Conservation (phyloP, 805 yeast species). For the Hermanozyma aechmeae region DNA sequence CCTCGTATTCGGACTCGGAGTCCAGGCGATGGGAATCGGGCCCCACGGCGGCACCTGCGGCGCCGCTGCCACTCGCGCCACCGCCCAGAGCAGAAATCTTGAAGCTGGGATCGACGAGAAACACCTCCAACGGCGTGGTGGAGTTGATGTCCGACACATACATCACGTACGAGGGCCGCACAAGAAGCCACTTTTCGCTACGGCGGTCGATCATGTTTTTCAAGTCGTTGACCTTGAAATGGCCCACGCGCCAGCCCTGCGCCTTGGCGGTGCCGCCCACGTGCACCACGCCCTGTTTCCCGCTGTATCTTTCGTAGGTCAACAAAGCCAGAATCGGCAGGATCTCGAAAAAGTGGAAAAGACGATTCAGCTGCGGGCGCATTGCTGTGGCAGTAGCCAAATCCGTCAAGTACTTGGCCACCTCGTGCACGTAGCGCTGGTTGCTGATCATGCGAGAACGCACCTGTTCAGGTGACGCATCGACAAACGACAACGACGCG, state of each 20-base stretch:
- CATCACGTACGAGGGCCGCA: conserved; percentile 75
- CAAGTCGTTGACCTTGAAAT: conserved; percentile 68
- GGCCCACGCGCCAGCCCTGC: conserved; percentile 96
- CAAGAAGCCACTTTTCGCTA: conserved; percentile 84
- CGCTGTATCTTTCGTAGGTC: conserved; percentile 71
- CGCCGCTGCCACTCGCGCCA: background rate
- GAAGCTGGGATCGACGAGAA: conserved; percentile 75
- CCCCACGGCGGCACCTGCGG: background rate
- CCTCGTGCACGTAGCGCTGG: conserved; percentile 31
- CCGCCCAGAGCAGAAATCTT: conserved; percentile 30
- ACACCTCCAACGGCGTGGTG: conserved; percentile 85
- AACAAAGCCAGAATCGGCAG: conserved; percentile 81
- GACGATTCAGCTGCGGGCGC: conserved; percentile 71
- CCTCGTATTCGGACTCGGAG: conserved; percentile 35
- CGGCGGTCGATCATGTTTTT: conserved; percentile 86
- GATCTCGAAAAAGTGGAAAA: conserved; percentile 82
- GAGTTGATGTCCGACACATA: conserved; percentile 81
- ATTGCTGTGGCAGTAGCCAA: conserved; percentile 52
- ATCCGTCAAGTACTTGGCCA: conserved; percentile 61
- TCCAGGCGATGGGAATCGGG: conserved; percentile 8
- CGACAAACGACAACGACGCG: conserved; percentile 10
- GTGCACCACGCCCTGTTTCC: conserved; percentile 82
- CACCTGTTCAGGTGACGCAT: conserved; percentile 23
- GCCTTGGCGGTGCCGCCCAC: conserved; percentile 76
- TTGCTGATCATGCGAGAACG: conserved; percentile 16